Percentiles rank a stretch among this genome's conserved stretches.
Evolutionary conservation across 208 protist species (phyloP).

Genomic region (Phytomonas francai): DNA sequence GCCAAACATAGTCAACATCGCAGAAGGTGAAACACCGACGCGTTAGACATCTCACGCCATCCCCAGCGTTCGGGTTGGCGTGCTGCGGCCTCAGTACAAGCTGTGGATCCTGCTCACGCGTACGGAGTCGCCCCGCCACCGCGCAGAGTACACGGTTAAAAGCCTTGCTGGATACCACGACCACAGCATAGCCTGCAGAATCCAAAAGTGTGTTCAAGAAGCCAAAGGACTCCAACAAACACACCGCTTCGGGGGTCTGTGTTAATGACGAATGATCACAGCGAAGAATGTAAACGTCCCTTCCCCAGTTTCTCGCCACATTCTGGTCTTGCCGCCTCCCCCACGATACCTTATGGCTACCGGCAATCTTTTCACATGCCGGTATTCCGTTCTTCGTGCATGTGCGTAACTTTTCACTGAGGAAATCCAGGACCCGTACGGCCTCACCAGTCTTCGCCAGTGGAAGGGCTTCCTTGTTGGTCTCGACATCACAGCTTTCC

Average conservation of each 20-base stretch:
- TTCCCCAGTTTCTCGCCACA: too few species aligned
- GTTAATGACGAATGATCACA: too few species aligned
- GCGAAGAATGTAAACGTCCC: too few species aligned
- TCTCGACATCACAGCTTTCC: neutral
- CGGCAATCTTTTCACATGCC: too few species aligned
- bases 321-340: too few species aligned
- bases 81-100: slow-evolving; percentile 13
- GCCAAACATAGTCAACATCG: slow-evolving; percentile 49
- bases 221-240: too few species aligned
- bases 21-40: slow-evolving; percentile 28
- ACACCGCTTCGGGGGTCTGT: too few species aligned
- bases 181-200: slow-evolving; percentile 20
- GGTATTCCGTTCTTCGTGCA: too few species aligned
- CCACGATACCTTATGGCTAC: too few species aligned
- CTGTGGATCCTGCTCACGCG: slow-evolving; percentile 57
- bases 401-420: too few species aligned
- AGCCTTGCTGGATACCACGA: neutral
- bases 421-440: neutral
- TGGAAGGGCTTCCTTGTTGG: neutral
- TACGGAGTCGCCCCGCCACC: slow-evolving; percentile 23
- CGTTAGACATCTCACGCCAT: slow-evolving; percentile 16
- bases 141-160: slow-evolving; percentile 20
- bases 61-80: slow-evolving; percentile 9
- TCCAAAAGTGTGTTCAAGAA: slow-evolving; percentile 14
- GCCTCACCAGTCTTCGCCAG: neutral